Evolutionary conservation across 345 rosid genomes (phyloP).

Genomic region (Firmiana major): DNA sequence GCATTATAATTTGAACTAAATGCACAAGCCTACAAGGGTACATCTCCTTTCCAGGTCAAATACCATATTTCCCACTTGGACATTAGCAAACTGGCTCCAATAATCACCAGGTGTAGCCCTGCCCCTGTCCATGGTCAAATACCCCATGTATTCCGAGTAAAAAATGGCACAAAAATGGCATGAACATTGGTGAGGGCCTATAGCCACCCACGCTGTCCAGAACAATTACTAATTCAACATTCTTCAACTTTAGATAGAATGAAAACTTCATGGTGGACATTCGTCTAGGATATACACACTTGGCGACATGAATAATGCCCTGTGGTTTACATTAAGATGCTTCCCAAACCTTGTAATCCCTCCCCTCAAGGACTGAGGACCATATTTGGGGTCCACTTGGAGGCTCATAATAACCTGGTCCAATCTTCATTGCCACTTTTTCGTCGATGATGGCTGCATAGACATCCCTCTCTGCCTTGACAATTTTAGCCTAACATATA

Average conservation of each 20-base stretch:
- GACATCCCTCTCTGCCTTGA: slow-evolving; percentile 72
- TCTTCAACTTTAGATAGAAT: not conserved
- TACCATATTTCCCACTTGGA: not conserved
- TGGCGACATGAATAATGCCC: not conserved
- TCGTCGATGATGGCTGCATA: slow-evolving; percentile 81
- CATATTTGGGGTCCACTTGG: slow-evolving; percentile 49
- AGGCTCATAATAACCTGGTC: slow-evolving; percentile 88
- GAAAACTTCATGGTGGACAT: not conserved
- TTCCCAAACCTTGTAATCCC: slow-evolving; percentile 92
- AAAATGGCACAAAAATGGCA: slow-evolving; percentile 7
- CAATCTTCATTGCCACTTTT: slow-evolving; percentile 82
- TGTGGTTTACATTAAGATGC: slow-evolving; percentile 34
- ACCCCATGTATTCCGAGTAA: not conserved
- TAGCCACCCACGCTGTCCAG: not conserved
- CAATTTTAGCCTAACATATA: slow-evolving; percentile 55
- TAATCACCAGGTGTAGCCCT: not conserved
- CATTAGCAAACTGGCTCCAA: not conserved
- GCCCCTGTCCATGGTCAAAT: not conserved
- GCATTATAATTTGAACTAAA: not conserved
- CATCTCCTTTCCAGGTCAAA: not conserved
- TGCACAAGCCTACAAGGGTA: not conserved
- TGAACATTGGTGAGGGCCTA: not conserved
- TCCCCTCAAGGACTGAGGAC: slow-evolving; percentile 66
- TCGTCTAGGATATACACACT: slow-evolving; percentile 1
- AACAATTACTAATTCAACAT: slow-evolving; percentile 4